A percentile compares a stretch with the other conserved stretches of the same genome.
Evolutionary conservation across 2,329 filamentous ascomycete genomes (phyloP).

Genomic region (Onygena corvina): DNA sequence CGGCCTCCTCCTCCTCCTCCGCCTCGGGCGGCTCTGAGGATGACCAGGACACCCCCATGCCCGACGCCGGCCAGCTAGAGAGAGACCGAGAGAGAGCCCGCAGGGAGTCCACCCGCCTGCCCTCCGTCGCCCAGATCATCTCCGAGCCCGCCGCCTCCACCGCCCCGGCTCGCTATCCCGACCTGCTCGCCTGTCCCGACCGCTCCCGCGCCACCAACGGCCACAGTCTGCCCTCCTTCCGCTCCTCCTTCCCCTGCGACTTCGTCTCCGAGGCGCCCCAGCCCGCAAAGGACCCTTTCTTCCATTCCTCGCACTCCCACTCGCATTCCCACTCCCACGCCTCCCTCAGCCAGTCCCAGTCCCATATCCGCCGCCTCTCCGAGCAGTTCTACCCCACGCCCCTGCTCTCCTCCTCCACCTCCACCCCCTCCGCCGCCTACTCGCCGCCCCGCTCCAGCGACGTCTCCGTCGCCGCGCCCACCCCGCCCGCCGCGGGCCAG

Average conservation of each 20-base stretch:
- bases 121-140: slow-evolving; percentile 3
- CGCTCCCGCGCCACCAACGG: slow-evolving; percentile 23
- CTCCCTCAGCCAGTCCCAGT: slow-evolving; percentile 2
- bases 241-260: slow-evolving; percentile 25
- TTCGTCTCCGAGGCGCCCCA: slow-evolving; percentile 17
- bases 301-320: slow-evolving; percentile 18
- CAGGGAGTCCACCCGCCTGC: neutral
- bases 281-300: slow-evolving; percentile 19
- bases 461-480: slow-evolving; percentile 18
- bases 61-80: neutral
- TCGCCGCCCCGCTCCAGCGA: neutral
- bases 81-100: neutral
- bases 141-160: slow-evolving; percentile 2
- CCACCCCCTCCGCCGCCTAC: neutral
- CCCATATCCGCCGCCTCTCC: slow-evolving; percentile 19
- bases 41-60: too few relatives aligned
- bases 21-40: neutral
- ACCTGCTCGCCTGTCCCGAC: slow-evolving; percentile 23
- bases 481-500: neutral
- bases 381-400: slow-evolving; percentile 20
- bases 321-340: slow-evolving; percentile 23
- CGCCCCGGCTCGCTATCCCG: neutral
- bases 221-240: slow-evolving; percentile 33
- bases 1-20: neutral
- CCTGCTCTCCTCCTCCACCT: slow-evolving; percentile 7